phyloP scores from a whole-genome alignment of 768 basidiomycete species.

The Ephemerocybe angulata region DNA sequence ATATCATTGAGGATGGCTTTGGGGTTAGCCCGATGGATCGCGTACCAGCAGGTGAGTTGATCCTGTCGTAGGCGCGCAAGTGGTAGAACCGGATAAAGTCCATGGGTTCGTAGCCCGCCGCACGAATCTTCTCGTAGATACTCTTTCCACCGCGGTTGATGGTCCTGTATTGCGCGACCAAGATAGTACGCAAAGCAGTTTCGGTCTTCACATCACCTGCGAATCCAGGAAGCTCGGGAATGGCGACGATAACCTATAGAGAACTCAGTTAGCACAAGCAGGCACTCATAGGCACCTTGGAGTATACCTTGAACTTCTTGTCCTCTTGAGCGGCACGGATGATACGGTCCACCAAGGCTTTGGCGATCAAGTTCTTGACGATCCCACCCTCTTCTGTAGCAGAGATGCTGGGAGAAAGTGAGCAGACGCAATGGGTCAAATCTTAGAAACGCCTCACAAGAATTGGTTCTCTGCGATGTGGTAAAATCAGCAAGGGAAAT shows the following conservation, averaged over 20 bases:
- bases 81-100: slow-evolving; percentile 93
- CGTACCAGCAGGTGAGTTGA: slow-evolving; percentile 71
- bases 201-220: slow-evolving; percentile 73
- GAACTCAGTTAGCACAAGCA: background rate
- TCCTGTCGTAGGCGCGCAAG: slow-evolving; percentile 85
- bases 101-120: slow-evolving; percentile 72
- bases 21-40: background rate
- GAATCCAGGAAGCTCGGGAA: slow-evolving; percentile 92
- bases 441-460: slow-evolving; percentile 57
- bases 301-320: slow-evolving; percentile 69
- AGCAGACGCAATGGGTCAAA: background rate
- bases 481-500: slow-evolving; percentile 13
- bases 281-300: background rate
- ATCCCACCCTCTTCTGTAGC: slow-evolving; percentile 58
- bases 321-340: slow-evolving; percentile 69
- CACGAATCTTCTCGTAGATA: slow-evolving; percentile 79
- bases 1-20: background rate
- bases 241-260: slow-evolving; percentile 71
- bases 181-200: slow-evolving; percentile 67
- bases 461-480: slow-evolving; percentile 67
- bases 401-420: slow-evolving; percentile 58
- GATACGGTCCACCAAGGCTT: slow-evolving; percentile 81
- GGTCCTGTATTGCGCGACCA: slow-evolving; percentile 84
- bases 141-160: slow-evolving; percentile 88
- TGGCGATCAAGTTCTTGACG: slow-evolving; percentile 80